These are phyloP conservation scores for Tolypocladium tropicale DNA, from an alignment of 2,329 filamentous ascomycete genomes.

Conservation along the genomic window DNA sequence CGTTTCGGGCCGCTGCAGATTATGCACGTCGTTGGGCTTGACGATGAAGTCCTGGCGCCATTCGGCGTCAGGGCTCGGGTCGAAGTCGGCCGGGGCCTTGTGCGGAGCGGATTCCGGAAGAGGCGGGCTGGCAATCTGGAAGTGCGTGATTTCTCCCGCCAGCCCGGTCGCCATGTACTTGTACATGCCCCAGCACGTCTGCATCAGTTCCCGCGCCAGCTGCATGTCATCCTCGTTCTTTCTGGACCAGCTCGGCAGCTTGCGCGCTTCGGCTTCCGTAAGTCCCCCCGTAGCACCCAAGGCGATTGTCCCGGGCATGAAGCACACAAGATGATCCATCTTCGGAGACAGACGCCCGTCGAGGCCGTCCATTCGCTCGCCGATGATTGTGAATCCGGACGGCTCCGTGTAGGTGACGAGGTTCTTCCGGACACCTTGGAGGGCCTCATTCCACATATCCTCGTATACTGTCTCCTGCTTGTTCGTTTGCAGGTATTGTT, in stretches of 20 bases:
- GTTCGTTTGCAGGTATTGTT: slow-evolving; percentile 92
- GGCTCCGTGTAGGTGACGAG: slow-evolving; percentile 80
- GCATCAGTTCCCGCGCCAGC: slow-evolving; percentile 82
- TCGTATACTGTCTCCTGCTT: slow-evolving; percentile 76
- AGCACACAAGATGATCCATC: slow-evolving; percentile 98
- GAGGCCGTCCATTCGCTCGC: slow-evolving; percentile 71
- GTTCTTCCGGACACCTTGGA: slow-evolving; percentile 81
- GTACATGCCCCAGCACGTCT: slow-evolving; percentile 98
- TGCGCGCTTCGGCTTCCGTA: slow-evolving; percentile 64
- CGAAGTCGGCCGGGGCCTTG: slow-evolving; percentile 38
- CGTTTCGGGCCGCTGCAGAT: slow-evolving; percentile 90
- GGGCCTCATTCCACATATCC: slow-evolving; percentile 85
- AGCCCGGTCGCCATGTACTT: slow-evolving; percentile 80
- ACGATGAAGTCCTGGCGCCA: slow-evolving; percentile 76
- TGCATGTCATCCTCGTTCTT: slow-evolving; percentile 79
- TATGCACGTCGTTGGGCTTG: slow-evolving; percentile 76
- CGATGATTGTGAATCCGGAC: slow-evolving; percentile 78
- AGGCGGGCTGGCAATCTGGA: slow-evolving; percentile 63
- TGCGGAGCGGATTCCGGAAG: slow-evolving; percentile 42
- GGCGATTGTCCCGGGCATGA: slow-evolving; percentile 93
- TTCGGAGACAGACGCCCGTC: slow-evolving; percentile 61
- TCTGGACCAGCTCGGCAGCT: slow-evolving; percentile 60
- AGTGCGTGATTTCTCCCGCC: slow-evolving; percentile 92
- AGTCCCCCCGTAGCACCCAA: slow-evolving; percentile 74
- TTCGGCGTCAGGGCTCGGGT: slow-evolving; percentile 39